Evolutionary conservation across 1,139 yeast genomes (phyloP).

Genomic region (Pichia sorboxylosa): DNA sequence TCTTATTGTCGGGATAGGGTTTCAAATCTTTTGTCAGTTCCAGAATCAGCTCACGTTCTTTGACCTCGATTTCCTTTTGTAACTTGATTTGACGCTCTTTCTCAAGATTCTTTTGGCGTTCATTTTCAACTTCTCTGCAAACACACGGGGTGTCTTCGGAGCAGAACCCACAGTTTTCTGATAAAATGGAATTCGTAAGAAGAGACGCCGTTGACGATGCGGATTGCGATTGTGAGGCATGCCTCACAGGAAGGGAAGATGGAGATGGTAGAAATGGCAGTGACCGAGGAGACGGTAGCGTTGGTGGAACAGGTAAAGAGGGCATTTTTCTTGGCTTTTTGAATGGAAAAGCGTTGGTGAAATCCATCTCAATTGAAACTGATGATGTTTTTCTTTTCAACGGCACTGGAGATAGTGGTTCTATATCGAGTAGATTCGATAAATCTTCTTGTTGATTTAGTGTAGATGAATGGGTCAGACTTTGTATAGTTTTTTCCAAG

Average conservation of each 20-base stretch:
- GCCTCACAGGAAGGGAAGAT: too few relatives aligned
- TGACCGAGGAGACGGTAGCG: too few relatives aligned
- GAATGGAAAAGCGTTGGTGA: constrained; percentile 35
- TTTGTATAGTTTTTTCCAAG: too few relatives aligned
- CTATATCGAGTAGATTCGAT: constrained; percentile 27
- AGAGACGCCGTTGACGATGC: too few relatives aligned
- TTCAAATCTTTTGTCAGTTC: constrained; percentile 11
- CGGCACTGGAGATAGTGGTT: constrained; percentile 54
- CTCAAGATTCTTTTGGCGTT: constrained; percentile 4
- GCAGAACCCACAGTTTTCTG: constrained; percentile 90
- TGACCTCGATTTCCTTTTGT: constrained; percentile 17
- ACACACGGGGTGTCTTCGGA: constrained; percentile 88
- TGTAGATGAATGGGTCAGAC: too few relatives aligned
- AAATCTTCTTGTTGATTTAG: constrained; percentile 2
- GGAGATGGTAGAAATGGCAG: too few relatives aligned
- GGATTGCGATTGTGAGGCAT: too few relatives aligned
- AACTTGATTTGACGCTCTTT: neutral
- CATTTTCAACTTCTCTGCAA: constrained; percentile 69
- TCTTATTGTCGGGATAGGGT: constrained; percentile 2
- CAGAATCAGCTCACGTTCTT: constrained; percentile 14
- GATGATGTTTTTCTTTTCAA: constrained; percentile 27
- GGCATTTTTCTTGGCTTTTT: constrained; percentile 16
- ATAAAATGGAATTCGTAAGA: too few relatives aligned
- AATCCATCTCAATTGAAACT: constrained; percentile 34
- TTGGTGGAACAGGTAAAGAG: too few relatives aligned